Evolutionary conservation across 225 moss, liverwort and hornwort genomes (phyloP).

Genomic region (Rhytidiadelphus loreus): DNA sequence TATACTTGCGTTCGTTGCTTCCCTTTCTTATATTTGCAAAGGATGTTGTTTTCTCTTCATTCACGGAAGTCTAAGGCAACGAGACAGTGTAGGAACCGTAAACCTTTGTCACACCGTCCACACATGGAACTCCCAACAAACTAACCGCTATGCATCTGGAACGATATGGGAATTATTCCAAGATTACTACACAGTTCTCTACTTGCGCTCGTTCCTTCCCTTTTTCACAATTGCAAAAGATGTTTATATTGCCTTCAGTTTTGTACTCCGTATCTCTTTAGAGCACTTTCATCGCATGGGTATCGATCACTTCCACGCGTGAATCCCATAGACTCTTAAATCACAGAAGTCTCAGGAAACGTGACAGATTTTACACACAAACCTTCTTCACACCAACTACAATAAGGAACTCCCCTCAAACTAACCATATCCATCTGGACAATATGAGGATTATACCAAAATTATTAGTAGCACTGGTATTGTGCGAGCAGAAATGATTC

Average conservation of each 20-base stretch:
- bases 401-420: background rate
- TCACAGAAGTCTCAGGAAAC: background rate
- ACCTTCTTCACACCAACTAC: background rate
- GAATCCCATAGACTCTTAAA: background rate
- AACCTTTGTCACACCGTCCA: background rate
- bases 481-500: background rate
- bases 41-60: background rate
- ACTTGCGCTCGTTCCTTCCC: background rate
- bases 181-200: background rate
- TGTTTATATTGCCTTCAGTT: background rate
- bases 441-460: background rate
- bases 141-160: background rate
- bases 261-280: background rate
- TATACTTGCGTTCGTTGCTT: background rate
- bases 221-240: background rate
- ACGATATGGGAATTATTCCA: background rate
- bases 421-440: background rate
- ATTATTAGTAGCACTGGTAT: too few species aligned
- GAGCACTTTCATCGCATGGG: background rate
- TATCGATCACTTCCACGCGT: background rate
- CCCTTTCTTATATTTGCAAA: too few species aligned
- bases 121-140: background rate
- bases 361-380: background rate
- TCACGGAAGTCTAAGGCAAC: background rate
- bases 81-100: background rate